Conservation (phyloP, 2,329 filamentous ascomycete genomes). For the Fusarium agapanthi region DNA sequence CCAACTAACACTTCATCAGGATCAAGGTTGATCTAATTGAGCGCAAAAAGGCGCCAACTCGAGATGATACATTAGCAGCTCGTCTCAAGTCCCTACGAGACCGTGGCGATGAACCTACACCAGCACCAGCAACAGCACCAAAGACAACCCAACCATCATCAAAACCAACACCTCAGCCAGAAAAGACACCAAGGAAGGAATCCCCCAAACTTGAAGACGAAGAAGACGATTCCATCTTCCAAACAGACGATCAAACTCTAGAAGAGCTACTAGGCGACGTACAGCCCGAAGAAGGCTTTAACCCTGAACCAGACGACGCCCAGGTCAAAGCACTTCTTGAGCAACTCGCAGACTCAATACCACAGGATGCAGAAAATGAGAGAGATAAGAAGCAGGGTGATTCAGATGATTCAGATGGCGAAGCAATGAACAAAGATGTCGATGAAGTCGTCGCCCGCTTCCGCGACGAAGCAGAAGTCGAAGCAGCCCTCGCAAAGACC, state of each 20-base stretch:
- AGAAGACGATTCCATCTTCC: conserved; percentile 51
- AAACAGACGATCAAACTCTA: conserved; percentile 61
- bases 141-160: background rate
- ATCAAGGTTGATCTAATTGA: conserved; percentile 52
- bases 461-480: conserved; percentile 56
- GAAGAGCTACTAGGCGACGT: conserved; percentile 61
- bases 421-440: conserved; percentile 56
- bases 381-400: conserved; percentile 17
- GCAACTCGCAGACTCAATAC: conserved; percentile 48
- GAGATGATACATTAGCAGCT: conserved; percentile 61
- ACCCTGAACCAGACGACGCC: conserved; percentile 40
- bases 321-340: conserved; percentile 50
- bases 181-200: background rate
- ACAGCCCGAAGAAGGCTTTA: conserved; percentile 45
- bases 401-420: conserved; percentile 60
- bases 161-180: background rate
- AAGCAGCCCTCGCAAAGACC: conserved; percentile 33
- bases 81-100: conserved; percentile 62
- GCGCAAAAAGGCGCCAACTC: conserved; percentile 53
- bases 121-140: conserved; percentile 14
- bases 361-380: conserved; percentile 31
- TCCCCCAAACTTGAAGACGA: conserved; percentile 40
- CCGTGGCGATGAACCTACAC: conserved; percentile 45
- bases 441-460: conserved; percentile 56
- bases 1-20: conserved; percentile 7